Conservation (phyloP, 2,329 filamentous ascomycete genomes). For the Neobulgaria alba region DNA sequence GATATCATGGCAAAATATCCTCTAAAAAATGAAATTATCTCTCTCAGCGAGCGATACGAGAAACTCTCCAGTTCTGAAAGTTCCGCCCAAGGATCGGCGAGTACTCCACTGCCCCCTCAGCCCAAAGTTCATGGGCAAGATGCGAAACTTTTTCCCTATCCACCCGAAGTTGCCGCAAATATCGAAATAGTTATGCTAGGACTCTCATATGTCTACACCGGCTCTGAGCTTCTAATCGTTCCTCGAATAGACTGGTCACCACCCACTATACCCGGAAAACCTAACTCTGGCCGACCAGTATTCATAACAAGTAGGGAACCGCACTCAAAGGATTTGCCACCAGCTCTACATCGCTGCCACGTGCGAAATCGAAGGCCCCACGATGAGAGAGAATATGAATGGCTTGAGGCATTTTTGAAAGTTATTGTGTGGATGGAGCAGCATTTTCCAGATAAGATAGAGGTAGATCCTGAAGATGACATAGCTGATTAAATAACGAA, state of each 20-base stretch:
- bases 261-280: conserved; percentile 62
- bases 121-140: too few species aligned
- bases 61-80: background rate
- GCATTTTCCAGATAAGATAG: too few species aligned
- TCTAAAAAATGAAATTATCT: background rate
- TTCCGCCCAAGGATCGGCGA: background rate
- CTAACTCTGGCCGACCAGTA: conserved; percentile 9
- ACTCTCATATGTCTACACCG: conserved; percentile 7
- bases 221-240: conserved; percentile 1
- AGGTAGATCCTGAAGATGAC: too few species aligned
- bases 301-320: conserved; percentile 1
- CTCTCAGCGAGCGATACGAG: background rate
- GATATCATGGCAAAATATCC: conserved; percentile 5
- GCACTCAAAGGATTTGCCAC: conserved; percentile 2
- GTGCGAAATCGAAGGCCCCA: conserved; percentile 1
- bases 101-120: too few species aligned
- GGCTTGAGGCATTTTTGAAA: conserved; percentile 13
- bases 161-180: conserved; percentile 1
- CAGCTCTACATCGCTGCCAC: conserved; percentile 4
- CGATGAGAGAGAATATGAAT: conserved; percentile 13
- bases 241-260: conserved; percentile 5
- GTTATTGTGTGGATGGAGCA: conserved; percentile 15
- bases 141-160: too few species aligned
- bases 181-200: conserved; percentile 4
- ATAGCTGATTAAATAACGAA: too few species aligned